Base-by-base conservation (phyloP, 768 basidiomycete species). In the Daedalea quercina region DNA sequence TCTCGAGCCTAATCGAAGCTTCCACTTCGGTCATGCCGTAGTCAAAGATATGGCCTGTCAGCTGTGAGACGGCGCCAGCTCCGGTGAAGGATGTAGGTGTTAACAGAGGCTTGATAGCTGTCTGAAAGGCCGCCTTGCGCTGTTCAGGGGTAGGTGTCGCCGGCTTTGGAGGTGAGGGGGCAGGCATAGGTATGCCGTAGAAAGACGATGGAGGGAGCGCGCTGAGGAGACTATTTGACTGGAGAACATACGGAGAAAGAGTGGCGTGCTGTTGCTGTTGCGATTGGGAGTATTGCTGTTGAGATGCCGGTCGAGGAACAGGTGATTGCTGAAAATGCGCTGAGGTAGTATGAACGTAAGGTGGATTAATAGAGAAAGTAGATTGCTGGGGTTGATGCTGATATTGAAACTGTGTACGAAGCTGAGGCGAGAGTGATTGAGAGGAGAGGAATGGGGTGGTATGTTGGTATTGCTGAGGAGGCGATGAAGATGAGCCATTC, bases 201-300 rank as follows among this genome's bases (percentile, higher is more conserved):
- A 57, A 52, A 52, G 65, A 62, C 28, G 69, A 58, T 40, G 70
- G 63, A 69, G 80, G 67, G 70, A 79, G 57, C 58, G 72, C 53
- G 66, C 69, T n/a, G 73, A 58, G 2, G 58, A 47, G 24, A 60
- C 52, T 44, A 50, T 68, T 73, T 25, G 67, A 53, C 1, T 85
- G 85, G 35, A 90, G 74, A 44, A 79, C 80, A 58, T 84, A 83
- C 9, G 86, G 87, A 1, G 85, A 81, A 33, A 87, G 77, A 2
- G 83, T 87, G 57, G 80, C 71, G 63, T 85, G 85, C n/a, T 54
- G 60, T 9, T 62, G 65, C 44, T 62, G 63, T 31, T 57, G 67
- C 17, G 67, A 59, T 34, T 70, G 71, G 26, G 69, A 71, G 49
- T 67, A 70, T 17, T 46, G 23, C 9, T 56, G 55, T 28, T 52